Evolutionary conservation across 305 asterid species (phyloP), one percentile per base, ranked within the genome.

Genomic region (Fraxinus platypoda): DNA sequence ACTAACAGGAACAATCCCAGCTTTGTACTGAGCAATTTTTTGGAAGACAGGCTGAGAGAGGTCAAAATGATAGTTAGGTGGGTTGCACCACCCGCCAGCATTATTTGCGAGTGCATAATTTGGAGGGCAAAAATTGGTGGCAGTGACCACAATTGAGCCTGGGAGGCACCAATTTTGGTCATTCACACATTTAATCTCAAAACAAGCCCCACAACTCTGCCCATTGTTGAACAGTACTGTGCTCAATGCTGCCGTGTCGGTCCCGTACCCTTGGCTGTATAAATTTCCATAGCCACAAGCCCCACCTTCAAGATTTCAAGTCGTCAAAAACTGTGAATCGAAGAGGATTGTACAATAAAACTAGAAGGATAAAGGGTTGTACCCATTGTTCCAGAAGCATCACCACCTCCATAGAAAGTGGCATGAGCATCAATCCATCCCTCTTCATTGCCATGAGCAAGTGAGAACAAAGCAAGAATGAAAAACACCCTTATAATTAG

Each of bases 341-440:
- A 46, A 46, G 57, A 59, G 70, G 8, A 41, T 41, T 41, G 15
- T 41, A 9, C 11, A 37, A 37, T 46, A 13, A 46, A 13, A 59
- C 25, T 1, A 57, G 26, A 57, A 19, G 6, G 26, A n/a, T 15
- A 3, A 78, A 46, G 19, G 17, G 19, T 46, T 46, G 6, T 64
- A 90, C 92, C 88, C 92, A 90, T 90, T 4, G 92, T 90, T 12
- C 91, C 92, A 12, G 92, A 88, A 41, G 92, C 92, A 78, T 90
- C 92, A 23, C 89, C 90, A 68, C 92, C 91, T 33, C 92, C 92
- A 46, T 90, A 90, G 81, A 90, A 90, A 79, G 92, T 89, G 66
- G 92, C 92, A 85, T 81, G 91, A 78, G 91, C 93, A 35, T 81
- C 62, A 81, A 37, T 82, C 93, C 93, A 90, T 28, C 86, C 89